Evolutionary conservation across 306 rosid genomes (phyloP), one percentile per base, ranked within the genome.

Genomic region (Leucaena leucocephala): DNA sequence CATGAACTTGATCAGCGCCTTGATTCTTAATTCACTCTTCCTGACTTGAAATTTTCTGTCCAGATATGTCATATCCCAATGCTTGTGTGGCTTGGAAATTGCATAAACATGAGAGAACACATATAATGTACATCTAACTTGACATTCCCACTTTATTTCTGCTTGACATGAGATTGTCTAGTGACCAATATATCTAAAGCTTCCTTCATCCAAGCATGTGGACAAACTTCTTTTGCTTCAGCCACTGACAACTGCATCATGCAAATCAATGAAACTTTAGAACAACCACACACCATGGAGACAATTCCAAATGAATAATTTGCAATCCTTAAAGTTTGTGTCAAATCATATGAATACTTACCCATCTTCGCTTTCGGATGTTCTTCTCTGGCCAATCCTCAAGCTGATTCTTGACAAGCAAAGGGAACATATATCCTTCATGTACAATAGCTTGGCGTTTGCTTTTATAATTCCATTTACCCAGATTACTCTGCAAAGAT

Each of bases 191-290:
- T 36, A 27, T 92, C 89, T 73, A 94, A 85, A 77, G 98, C 97
- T 62, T 89, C 97, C 71, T 81, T 92, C 98, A 94, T 94, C 98
- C 98, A 94, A 54, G 40, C n/a, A 61, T 86, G 83, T n/a, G 92
- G 94, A 76, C 98, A 94, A 39, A 81, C 86, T 87, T 92, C 93
- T 85, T 86, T 90, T 61, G 97, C 98, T 66, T 91, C 89, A 49
- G 80, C 88, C 75, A 90, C 91, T 72, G 84, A 82, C 89, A 91
- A 76, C 98, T 94, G 70, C 88, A 91, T 54, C 82, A 84, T 21
- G 17, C 68, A 84, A 43, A 34, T 46, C 54, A 80, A 74, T 49
- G 14, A 8, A 84, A 9, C 44, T 79, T 86, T 44, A 88, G 90
- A 61, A 82, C 84, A 69, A 43, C 55, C 19, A 33, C 78, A 27